Evolutionary conservation across 2,329 filamentous ascomycete species (phyloP).

Genomic region (Beauveria brongniartii): DNA sequence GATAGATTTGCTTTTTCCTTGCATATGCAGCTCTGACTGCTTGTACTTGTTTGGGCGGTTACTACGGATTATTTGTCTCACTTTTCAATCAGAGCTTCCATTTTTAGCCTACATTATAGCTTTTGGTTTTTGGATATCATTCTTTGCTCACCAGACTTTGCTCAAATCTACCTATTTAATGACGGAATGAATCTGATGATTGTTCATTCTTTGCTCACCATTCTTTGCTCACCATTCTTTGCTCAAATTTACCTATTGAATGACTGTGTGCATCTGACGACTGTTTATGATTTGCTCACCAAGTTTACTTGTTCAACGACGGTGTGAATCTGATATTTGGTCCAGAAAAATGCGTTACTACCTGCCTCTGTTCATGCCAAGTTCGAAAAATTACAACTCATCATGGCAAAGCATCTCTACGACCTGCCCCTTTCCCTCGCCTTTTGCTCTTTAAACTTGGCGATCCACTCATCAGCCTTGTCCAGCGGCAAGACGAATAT

Average conservation of each 20-base stretch:
- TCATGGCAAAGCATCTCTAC: background rate
- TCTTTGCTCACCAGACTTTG: background rate
- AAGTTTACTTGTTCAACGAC: no score
- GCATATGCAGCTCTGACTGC: background rate
- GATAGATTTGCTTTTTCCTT: slow-evolving; percentile 1
- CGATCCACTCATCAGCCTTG: slow-evolving; percentile 67
- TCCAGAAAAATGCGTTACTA: background rate
- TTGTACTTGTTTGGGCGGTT: background rate
- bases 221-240: no score
- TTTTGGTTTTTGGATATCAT: background rate
- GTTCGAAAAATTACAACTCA: background rate
- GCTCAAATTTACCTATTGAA: no score
- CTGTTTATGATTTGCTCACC: no score
- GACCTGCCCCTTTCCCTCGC: slow-evolving; percentile 34
- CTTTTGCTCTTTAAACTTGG: slow-evolving; percentile 74
- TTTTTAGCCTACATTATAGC: background rate
- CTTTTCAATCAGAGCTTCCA: background rate
- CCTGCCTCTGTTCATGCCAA: background rate
- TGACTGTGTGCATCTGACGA: no score
- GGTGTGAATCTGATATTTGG: background rate
- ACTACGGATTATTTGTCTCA: background rate
- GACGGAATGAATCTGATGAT: background rate
- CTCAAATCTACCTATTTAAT: background rate
- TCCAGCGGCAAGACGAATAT: slow-evolving; percentile 73
- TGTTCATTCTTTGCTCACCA: no score